Evolutionary conservation across 371 early-diverging fungal species (phyloP), one percentile per base, ranked within the genome.

Genomic region (Haplosporangium sp.): DNA sequence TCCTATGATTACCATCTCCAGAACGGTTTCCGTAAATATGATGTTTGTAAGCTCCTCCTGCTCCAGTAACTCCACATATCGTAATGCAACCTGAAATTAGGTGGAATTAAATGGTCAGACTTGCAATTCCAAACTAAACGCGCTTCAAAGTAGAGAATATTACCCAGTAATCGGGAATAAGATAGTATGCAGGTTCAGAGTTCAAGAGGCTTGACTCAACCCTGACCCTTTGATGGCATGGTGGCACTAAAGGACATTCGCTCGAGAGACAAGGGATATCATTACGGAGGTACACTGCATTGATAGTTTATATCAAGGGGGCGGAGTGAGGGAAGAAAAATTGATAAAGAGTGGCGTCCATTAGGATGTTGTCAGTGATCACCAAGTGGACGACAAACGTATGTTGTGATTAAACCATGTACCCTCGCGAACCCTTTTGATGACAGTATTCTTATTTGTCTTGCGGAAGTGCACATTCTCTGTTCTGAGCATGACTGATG

Each of bases 21-120:
- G 78, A n/a, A 91, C 76, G 0, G 92, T 91, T 76, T 93, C 92
- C 61, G 91, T 87, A 47, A 89, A 83, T 72, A 93, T 90, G 48
- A 93, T 72, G 47, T 90, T 88, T 8, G 83, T 85, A 13, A 93
- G 74, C 48, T 86, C 90, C 44, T 87, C 90, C 61, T 88, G 88
- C 65, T 90, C 89, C 38, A 90, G 74, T 52, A 89, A 79, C 65
- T 89, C 89, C 15, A 87, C 82, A 61, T 88, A 90, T 55, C 88
- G 84, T 77, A 88, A 69, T 10, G 88, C 83, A n/a, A 88, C 88
- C 90, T 90, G 83, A 57, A 74, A 53, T 58, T 58, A 3, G n/a
- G 2, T 39, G 17, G 6, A 11, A 5, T 9, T 13, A 39, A 20
- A 2, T 15, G 9, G 39, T 39, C 15, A 59, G 37, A n/a, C 8